A percentile compares a stretch with the other conserved stretches of the same genome.
Evolutionary conservation across 495 filamentous ascomycete species (phyloP).

Genomic region (Hypoxylon lienhwacheense): DNA sequence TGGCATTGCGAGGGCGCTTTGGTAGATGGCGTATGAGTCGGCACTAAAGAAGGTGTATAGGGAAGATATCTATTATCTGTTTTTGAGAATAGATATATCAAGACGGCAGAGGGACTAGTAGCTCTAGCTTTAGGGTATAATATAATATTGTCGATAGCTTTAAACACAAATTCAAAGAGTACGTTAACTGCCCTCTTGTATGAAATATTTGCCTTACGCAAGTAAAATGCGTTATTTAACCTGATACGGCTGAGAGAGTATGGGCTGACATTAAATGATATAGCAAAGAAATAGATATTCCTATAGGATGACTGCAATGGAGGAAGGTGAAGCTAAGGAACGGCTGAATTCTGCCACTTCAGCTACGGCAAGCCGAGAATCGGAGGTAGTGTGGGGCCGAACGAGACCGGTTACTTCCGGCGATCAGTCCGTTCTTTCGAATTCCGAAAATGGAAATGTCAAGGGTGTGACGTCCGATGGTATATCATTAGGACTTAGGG

Average conservation of each 20-base stretch:
- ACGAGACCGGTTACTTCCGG: slow-evolving; percentile 1
- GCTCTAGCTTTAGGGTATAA: too few relatives aligned
- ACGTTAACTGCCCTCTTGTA: too few relatives aligned
- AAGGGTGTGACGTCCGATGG: not conserved
- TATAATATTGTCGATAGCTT: too few relatives aligned
- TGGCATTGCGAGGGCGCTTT: slow-evolving; percentile 15
- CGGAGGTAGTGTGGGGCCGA: slow-evolving; percentile 22
- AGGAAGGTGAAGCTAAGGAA: not conserved
- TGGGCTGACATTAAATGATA: not conserved
- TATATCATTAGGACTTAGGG: too few relatives aligned
- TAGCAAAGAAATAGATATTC: not conserved
- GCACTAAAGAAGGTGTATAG: not conserved
- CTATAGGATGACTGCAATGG: not conserved
- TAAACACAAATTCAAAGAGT: too few relatives aligned
- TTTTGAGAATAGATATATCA: too few relatives aligned
- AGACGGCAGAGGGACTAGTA: too few relatives aligned
- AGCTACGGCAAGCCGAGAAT: slow-evolving; percentile 17
- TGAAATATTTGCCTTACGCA: too few relatives aligned
- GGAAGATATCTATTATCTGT: too few relatives aligned
- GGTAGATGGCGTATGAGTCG: too few relatives aligned
- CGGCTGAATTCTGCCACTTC: slow-evolving; percentile 2
- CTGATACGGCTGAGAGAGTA: not conserved
- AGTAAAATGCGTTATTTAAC: too few relatives aligned
- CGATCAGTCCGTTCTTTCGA: not conserved
- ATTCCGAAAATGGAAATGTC: slow-evolving; percentile 4